Base-by-base conservation (phyloP, 2,329 filamentous ascomycete species). In the Didymellaceae sp. region DNA sequence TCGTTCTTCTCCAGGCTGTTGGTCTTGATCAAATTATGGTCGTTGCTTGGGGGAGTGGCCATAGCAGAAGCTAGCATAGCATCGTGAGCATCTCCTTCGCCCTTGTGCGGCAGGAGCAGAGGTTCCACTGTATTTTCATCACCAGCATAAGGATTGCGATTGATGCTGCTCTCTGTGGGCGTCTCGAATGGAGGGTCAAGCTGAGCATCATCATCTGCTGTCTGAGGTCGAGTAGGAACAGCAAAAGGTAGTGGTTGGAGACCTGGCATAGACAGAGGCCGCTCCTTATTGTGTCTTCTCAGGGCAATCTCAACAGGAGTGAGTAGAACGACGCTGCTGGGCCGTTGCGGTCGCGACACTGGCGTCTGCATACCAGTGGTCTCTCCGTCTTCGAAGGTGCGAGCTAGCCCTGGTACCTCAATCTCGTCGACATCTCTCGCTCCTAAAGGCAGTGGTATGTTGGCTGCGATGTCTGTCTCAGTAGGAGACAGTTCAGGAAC, bases 391-490 rank as follows among this genome's bases (percentile, higher is more conserved):
- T 88, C 87, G 11, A 87, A 86, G 47, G 90, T 86, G 48, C 79
- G 84, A 1, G 81, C 83, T 5, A 91, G 78, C 0, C 88, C 88
- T 3, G 89, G 88, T 34, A 91, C 82, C 64, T 94, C 89, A 32
- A 95, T 94, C 67, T 95, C 90, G 35, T 87, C 82, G 6, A 93
- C 75, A 65, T 95, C 90, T 38, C 85, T 81, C 26, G 84, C 79
- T 18, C 78, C 78, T 31, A 86, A 76, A 0, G 89, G 89, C 8
- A 94, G 75, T n/a, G 89, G 85, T 54, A 92, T 82, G 31, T 79
- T 78, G 6, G 83, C 80, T 7, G 86, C 75, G 32, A 82, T 70
- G 6, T 77, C 70, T 7, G 72, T 74, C 49, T 78, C 77, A 14
- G 75, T 68, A 42, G 74, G 67, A 52, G 74, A 70, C 34, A 78